Conservation (phyloP, 352 stramenopile genomes). For the Phytopythium chamaehyphon region DNA sequence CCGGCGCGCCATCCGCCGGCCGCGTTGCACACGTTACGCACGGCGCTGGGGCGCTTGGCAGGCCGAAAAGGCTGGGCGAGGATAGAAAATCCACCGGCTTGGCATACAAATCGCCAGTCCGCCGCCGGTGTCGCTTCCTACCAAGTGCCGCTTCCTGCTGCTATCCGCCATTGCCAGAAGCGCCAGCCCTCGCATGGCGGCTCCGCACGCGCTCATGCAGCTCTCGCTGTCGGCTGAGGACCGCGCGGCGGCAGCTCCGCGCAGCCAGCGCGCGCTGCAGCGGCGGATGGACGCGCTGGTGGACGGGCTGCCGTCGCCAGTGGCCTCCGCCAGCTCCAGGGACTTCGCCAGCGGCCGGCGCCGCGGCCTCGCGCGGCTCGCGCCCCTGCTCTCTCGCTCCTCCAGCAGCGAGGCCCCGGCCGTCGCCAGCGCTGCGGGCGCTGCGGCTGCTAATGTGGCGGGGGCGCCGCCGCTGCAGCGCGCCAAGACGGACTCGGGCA, state of each 20-base stretch:
- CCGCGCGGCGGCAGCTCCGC: neutral
- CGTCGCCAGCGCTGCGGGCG: no score
- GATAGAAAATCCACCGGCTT: neutral
- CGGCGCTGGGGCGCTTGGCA: neutral
- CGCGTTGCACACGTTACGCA: neutral
- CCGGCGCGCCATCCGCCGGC: neutral
- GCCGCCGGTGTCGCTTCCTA: no score
- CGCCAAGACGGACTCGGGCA: constrained; percentile 17
- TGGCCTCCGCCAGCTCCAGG: constrained; percentile 3
- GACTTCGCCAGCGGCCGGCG: constrained; percentile 20
- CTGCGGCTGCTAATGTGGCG: neutral
- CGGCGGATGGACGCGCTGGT: constrained; percentile 11
- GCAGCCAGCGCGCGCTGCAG: constrained; percentile 2
- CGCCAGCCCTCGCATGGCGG: neutral
- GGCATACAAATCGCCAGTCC: neutral
- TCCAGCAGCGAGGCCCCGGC: constrained; percentile 9
- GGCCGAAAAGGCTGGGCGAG: neutral
- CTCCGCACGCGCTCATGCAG: constrained; percentile 6
- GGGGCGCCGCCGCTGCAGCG: constrained; percentile 9
- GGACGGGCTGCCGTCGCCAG: constrained; percentile 11
- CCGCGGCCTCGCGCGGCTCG: constrained; percentile 30
- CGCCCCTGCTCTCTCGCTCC: constrained; percentile 21
- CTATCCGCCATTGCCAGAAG: no score
- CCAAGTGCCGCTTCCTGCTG: no score
- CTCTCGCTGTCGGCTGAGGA: constrained; percentile 12